Base-by-base conservation (phyloP, 257 asterid genomes). In the Euphrasia confusa region DNA sequence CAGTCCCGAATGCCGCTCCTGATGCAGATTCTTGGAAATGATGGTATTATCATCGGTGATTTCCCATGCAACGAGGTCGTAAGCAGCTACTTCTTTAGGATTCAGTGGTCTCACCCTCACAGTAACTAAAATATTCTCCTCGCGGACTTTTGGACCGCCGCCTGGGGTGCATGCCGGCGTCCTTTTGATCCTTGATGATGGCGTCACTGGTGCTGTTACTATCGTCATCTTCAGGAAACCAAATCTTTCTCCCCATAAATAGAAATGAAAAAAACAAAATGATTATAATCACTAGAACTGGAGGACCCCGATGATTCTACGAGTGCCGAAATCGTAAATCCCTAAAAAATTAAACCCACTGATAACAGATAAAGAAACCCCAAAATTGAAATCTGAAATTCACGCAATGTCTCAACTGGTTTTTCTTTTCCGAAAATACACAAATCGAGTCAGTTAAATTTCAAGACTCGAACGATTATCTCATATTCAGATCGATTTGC, bases 1-100 rank as follows among this genome's bases (percentile, higher is more conserved):
- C 0, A 84, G 76, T 56, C 96, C 99, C 0, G 71, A 72, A 62
- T 72, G 81, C 70, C 99, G 71, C 32, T 93, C 99, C 64, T 93
- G 95, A 42, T 74, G 77, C 44, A 93, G 72, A 73, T 86, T 89
- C 88, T 87, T 93, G 1, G 97, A 89, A 48, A 78, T 84, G 49
- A 93, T 84, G 45, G 87, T 80, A 44, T 78, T 75, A 55, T 82
- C 82, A 80, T 84, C 85, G 8, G 61, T 42, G 56, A 89, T 65
- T 12, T 93, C 99, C 99, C 97, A 93, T 18, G 97, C 89, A 7
- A 93, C 75, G 50, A 93, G 88, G 73, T 93, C 97, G 65, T 93
- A 93, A 0, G 86, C 78, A 17, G 97, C 88, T 64, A 82, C 74
- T 83, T 93, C 99, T 68, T 77, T 93, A 0, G 97, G 66, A 77